Percentiles rank a stretch among this genome's conserved stretches.
Evolutionary conservation across 139 green algal species (phyloP).

Genomic region (Tetradesmus obliquus): DNA sequence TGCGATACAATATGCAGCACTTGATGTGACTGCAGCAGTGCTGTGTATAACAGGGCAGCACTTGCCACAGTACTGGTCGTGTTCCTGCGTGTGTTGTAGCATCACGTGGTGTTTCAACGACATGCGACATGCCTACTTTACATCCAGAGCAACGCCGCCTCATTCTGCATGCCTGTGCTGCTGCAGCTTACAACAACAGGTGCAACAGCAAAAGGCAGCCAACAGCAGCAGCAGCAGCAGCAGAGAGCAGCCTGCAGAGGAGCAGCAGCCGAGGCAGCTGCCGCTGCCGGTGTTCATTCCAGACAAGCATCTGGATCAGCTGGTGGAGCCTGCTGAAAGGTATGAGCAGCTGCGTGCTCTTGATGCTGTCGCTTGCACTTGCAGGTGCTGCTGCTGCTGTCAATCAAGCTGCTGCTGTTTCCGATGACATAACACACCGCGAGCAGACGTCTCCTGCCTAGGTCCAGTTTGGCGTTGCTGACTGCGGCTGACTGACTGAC

Average conservation of each 20-base stretch:
- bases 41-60: no score
- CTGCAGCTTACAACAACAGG: slow-evolving; percentile 3
- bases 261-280: slow-evolving; percentile 2
- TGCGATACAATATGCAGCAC: not conserved
- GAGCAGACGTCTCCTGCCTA: no score
- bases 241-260: not conserved
- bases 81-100: no score
- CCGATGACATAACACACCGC: no score
- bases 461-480: no score
- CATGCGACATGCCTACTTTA: not conserved
- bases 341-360: not conserved
- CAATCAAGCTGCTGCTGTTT: no score
- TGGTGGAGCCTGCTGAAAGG: not conserved
- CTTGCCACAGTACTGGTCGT: no score
- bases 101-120: no score
- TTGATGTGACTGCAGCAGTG: not conserved
- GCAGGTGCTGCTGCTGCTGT: not conserved
- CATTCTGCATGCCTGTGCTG: not conserved
- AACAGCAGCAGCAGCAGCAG: slow-evolving; percentile 5
- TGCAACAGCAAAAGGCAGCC: not conserved
- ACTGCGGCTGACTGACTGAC: not conserved
- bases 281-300: not conserved
- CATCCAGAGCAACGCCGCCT: not conserved
- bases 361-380: not conserved
- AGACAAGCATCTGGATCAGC: slow-evolving; percentile 10